Conservation (phyloP, 257 asterid genomes). For the Datura wrightii region DNA sequence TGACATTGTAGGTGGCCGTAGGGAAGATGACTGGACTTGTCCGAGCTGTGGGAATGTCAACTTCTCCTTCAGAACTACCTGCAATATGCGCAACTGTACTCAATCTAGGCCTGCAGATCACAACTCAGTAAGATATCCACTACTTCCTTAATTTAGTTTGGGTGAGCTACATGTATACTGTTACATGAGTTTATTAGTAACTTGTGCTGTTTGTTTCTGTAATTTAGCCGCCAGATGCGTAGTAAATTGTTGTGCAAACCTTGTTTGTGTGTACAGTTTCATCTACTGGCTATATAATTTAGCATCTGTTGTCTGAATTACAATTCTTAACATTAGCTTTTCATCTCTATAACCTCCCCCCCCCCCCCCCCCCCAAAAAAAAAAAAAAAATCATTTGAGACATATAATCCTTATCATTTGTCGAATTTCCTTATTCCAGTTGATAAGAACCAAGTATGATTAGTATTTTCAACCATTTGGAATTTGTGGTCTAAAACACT, state of each 20-base stretch:
- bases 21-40: conserved; percentile 98
- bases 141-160: neutral
- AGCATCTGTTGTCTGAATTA: conserved; percentile 8
- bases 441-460: conserved; percentile 2
- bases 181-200: neutral
- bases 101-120: conserved; percentile 94
- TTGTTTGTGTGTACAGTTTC: neutral
- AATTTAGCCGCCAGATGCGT: neutral
- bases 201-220: conserved; percentile 1
- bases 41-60: conserved; percentile 90
- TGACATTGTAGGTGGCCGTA: conserved; percentile 70
- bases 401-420: neutral
- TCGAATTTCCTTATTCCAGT: neutral
- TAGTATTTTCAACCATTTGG: neutral
- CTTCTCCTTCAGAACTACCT: conserved; percentile 88
- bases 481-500: too few relatives aligned
- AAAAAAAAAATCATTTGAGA: neutral
- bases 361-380: neutral
- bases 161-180: conserved; percentile 5
- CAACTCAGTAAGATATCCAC: conserved; percentile 55
- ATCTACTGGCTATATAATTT: neutral
- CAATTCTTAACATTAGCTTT: conserved; percentile 6
- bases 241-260: neutral
- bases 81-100: conserved; percentile 90
- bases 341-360: neutral